Base-by-base conservation (phyloP, 2,329 filamentous ascomycete genomes). In the Trichoderma hamatum region DNA sequence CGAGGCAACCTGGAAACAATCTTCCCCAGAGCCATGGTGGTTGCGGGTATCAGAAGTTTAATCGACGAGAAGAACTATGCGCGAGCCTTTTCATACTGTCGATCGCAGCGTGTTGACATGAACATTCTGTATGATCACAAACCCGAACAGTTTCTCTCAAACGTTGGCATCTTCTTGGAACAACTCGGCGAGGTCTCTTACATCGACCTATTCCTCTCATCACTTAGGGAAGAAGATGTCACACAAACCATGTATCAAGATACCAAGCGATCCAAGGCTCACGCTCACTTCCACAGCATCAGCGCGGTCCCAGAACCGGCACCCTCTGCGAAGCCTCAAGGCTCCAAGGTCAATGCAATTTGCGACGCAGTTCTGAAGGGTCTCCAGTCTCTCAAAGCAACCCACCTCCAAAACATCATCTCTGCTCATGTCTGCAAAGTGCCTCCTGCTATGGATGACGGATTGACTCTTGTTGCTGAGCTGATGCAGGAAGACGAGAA, bases 1-100 rank as follows among this genome's bases (percentile, higher is more conserved):
- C 87, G 96, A 75, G 96, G 96, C 24, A 99, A 99, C 73, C 82
- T 98, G 1, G 96, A 99, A 80, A 98, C 95, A 0, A 94, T 98
- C 61, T 98, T 90, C 76, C 96, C 96, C 19, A 88, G 96, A 70
- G 95, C 95, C 16, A 90, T 99, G 81, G 95, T 99, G 0, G 84
- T 99, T 60, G 93, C 94, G 2, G 94, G 94, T 30, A 96, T 99
- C 68, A 88, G 96, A 59, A 87, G 88, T 61, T 88, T 92, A 63
- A 92, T 99, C 63, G 91, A 94, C 66, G 84, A 87, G 36, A 92
- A 92, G 77, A 89, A 96, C 74, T 99, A 97, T 76, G 88, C 86
- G 60, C 88, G 88, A 63, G 96, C 96, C 0, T 99, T 97, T 77
- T 83, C 92, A 26, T 90, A 93, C 71, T 98, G 96, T 77, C 89